Evolutionary conservation across 441 rosid genomes (phyloP).

Genomic region (Aleurites moluccanus): DNA sequence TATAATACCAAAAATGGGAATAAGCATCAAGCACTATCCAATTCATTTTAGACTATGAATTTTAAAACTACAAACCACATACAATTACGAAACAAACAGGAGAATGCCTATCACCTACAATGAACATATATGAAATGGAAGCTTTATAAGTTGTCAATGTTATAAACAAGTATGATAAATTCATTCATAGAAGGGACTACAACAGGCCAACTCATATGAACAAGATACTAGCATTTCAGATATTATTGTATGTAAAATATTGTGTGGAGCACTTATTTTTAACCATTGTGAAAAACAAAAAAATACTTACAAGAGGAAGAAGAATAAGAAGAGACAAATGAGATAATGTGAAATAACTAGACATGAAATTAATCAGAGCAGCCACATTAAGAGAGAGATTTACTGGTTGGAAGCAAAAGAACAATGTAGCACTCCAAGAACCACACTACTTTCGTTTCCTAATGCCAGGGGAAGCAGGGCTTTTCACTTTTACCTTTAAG

Average conservation of each 20-base stretch:
- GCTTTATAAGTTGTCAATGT: background rate
- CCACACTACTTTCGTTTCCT: background rate
- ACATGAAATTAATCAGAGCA: background rate
- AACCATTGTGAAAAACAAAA: background rate
- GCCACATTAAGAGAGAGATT: background rate
- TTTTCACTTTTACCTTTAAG: slow-evolving; percentile 62
- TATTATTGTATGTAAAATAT: no score
- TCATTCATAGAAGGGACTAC: background rate
- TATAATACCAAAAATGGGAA: no score
- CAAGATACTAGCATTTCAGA: background rate
- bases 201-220: background rate
- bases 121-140: background rate
- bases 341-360: background rate
- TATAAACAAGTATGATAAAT: background rate
- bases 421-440: background rate
- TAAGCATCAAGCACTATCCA: background rate
- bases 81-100: background rate
- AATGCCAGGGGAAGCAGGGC: background rate
- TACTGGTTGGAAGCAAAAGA: background rate
- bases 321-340: background rate
- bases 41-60: background rate
- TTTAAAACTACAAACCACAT: background rate
- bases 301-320: background rate
- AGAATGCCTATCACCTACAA: background rate
- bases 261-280: background rate